Percentiles rank a stretch among this genome's conserved stretches.
Conservation (phyloP, 1,284 basidiomycete genomes). For the Ceratobasidium theobromae region DNA sequence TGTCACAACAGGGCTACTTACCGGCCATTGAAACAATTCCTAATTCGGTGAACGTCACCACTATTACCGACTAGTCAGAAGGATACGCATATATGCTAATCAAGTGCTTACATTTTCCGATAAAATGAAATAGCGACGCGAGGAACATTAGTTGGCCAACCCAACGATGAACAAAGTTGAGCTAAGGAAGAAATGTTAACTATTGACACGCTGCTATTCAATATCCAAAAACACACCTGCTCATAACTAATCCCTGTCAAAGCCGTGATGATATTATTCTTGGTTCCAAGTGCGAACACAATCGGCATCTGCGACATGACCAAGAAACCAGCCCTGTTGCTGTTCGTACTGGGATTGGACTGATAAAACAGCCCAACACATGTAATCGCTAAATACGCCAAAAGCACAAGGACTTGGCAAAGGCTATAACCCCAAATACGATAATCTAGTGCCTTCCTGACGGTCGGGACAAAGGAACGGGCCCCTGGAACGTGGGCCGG, state of each 20-base stretch:
- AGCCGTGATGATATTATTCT: constrained; percentile 32
- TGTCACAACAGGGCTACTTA: background rate
- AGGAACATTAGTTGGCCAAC: constrained; percentile 35
- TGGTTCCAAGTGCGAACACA: constrained; percentile 33
- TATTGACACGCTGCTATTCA: background rate
- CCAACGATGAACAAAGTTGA: constrained; percentile 36
- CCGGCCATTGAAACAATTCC: background rate
- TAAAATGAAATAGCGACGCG: constrained; percentile 33
- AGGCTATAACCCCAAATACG: constrained; percentile 1
- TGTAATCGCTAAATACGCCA: constrained; percentile 11
- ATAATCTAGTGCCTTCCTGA: background rate
- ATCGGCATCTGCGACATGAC: constrained; percentile 35
- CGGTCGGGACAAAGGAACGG: background rate
- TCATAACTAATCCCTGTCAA: constrained; percentile 33
- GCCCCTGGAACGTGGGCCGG: background rate
- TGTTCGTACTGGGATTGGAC: constrained; percentile 16
- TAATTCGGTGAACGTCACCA: constrained; percentile 33
- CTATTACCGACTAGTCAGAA: background rate
- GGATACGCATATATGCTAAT: background rate
- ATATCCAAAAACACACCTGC: constrained; percentile 4
- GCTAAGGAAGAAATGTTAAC: background rate
- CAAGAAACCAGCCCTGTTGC: constrained; percentile 33
- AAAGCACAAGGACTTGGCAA: constrained; percentile 6
- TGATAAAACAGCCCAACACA: constrained; percentile 24
- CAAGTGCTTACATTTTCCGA: constrained; percentile 33